Evolutionary conservation across 2,329 filamentous ascomycete genomes (phyloP).

Genomic region (Colletotrichum sp.): DNA sequence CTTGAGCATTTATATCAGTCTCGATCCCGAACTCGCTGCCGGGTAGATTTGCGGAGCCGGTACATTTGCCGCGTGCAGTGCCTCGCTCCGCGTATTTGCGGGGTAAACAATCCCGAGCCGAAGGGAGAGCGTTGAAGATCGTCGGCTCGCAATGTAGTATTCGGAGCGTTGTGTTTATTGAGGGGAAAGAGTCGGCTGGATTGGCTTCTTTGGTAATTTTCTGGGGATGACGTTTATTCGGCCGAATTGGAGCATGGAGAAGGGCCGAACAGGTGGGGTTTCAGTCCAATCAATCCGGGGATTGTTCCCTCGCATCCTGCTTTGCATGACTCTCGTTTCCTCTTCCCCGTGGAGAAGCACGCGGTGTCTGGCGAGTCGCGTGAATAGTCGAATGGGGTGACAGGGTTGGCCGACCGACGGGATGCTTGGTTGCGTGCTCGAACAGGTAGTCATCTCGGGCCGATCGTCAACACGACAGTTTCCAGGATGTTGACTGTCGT

Average conservation of each 20-base stretch:
- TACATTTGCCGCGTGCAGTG: not conserved
- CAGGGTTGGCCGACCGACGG: not conserved
- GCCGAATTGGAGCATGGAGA: not conserved
- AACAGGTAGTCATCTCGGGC: not conserved
- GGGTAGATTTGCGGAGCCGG: not conserved
- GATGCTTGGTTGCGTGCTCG: not conserved
- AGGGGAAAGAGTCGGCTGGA: not conserved
- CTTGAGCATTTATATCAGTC: not conserved
- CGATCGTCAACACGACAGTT: not conserved
- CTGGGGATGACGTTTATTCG: not conserved
- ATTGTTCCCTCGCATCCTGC: not conserved
- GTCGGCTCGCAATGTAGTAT: not conserved
- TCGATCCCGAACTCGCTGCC: not conserved
- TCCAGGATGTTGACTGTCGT: not conserved
- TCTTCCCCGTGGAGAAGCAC: not conserved
- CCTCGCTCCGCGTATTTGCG: not conserved
- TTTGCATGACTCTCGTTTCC: not conserved
- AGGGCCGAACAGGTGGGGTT: not conserved
- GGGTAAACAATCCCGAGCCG: not conserved
- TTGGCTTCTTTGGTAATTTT: not conserved
- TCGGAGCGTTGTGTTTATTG: not conserved
- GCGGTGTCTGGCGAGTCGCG: not conserved
- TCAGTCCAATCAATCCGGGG: not conserved
- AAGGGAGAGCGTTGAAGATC: not conserved
- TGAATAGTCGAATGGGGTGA: not conserved